Conservation (phyloP, 371 early-diverging fungal genomes). For the Haplosporangium sp. region DNA sequence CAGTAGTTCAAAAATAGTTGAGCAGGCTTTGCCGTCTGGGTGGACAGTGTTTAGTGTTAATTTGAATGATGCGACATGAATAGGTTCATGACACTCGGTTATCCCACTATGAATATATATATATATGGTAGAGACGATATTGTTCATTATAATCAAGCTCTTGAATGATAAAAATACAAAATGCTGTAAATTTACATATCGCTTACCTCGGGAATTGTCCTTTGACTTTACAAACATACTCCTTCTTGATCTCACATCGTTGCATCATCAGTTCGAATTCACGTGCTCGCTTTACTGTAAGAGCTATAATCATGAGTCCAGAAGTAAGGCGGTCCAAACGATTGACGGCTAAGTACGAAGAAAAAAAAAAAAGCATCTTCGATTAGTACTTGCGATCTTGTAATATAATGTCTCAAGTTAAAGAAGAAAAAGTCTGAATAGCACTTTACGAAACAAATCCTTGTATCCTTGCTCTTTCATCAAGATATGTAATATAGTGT, state of each 20-base stretch:
- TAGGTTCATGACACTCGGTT: slow-evolving; percentile 82
- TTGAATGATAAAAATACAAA: neutral
- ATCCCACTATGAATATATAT: slow-evolving; percentile 52
- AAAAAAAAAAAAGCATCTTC: slow-evolving; percentile 4
- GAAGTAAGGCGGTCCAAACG: slow-evolving; percentile 94
- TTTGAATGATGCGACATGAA: slow-evolving; percentile 84
- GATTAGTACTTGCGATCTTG: neutral
- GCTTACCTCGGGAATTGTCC: slow-evolving; percentile 87
- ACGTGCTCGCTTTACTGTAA: slow-evolving; percentile 70
- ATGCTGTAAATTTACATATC: neutral
- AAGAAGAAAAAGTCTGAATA: neutral
- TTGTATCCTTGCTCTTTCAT: slow-evolving; percentile 69
- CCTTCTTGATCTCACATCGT: slow-evolving; percentile 78
- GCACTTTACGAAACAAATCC: slow-evolving; percentile 73
- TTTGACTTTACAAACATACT: slow-evolving; percentile 87
- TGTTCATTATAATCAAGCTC: too few species aligned
- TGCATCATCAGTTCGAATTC: slow-evolving; percentile 74
- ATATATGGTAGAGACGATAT: too few species aligned
- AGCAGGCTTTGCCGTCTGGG: slow-evolving; percentile 82
- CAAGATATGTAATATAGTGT: slow-evolving; percentile 86
- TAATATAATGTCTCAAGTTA: neutral
- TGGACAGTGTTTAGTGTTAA: slow-evolving; percentile 89
- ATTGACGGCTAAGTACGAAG: slow-evolving; percentile 72
- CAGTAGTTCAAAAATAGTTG: slow-evolving; percentile 77
- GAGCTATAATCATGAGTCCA: slow-evolving; percentile 87